These are phyloP conservation scores for Kazachstania sp. DNA, from an alignment of 1,139 yeast genomes.

Conservation along the genomic window DNA sequence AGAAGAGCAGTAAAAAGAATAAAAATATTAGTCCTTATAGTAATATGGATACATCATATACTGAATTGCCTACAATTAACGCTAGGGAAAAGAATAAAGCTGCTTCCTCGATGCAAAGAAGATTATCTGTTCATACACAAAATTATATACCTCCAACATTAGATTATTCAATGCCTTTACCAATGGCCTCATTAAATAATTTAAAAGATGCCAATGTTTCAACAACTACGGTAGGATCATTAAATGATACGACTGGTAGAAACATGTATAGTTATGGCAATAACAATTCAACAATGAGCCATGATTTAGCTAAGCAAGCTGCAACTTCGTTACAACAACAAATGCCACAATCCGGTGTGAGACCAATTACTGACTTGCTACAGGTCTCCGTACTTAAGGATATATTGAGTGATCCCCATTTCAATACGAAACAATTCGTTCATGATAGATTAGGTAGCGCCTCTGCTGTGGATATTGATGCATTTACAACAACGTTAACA, in stretches of 20 bases:
- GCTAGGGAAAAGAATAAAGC: slow-evolving; percentile 34
- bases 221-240: neutral
- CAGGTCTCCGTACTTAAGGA: slow-evolving; percentile 19
- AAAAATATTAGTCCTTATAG: slow-evolving; percentile 27
- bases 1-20: neutral
- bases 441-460: slow-evolving; percentile 51
- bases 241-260: neutral
- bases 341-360: neutral
- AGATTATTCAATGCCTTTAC: slow-evolving; percentile 29
- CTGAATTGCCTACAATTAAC: slow-evolving; percentile 30
- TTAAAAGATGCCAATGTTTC: neutral
- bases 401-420: slow-evolving; percentile 31
- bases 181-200: slow-evolving; percentile 6
- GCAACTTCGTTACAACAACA: neutral
- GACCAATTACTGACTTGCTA: slow-evolving; percentile 8
- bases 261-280: neutral
- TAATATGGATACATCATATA: slow-evolving; percentile 20
- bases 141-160: slow-evolving; percentile 25
- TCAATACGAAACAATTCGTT: slow-evolving; percentile 46
- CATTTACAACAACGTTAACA: slow-evolving; percentile 51
- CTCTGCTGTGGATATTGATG: slow-evolving; percentile 65
- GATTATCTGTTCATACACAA: slow-evolving; percentile 33
- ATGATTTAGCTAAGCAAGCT: neutral
- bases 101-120: slow-evolving; percentile 35
- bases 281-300: neutral